Percentiles rank a stretch among this genome's conserved stretches.
Evolutionary conservation across 129 eudicot species (phyloP).

Genomic region (Ambrosia trifida): DNA sequence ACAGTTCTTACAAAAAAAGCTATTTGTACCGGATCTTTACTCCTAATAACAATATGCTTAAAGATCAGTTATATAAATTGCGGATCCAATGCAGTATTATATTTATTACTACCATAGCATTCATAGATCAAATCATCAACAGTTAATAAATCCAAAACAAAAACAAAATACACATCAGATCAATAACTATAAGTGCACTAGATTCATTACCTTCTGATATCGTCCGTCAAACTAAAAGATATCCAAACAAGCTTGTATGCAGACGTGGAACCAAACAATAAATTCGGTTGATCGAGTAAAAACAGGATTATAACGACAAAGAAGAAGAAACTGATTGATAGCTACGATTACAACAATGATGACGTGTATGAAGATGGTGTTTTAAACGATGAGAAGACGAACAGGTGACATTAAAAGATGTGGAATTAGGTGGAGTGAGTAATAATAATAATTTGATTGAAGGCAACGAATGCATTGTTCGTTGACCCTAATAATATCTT

Average conservation of each 20-base stretch:
- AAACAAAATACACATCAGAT: too few relatives aligned
- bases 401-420: constrained; percentile 36
- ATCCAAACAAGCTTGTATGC: neutral
- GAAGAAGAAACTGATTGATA: constrained; percentile 40
- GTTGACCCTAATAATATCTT: constrained; percentile 54
- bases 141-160: too few relatives aligned
- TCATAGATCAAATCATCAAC: neutral
- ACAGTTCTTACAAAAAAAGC: too few relatives aligned
- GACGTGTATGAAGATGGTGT: constrained; percentile 60
- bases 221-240: neutral
- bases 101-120: too few relatives aligned
- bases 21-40: too few relatives aligned
- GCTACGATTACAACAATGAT: constrained; percentile 90
- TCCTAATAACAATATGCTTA: too few relatives aligned
- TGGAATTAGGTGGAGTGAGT: constrained; percentile 20
- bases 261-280: neutral
- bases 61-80: too few relatives aligned
- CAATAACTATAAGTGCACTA: neutral
- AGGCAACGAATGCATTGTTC: constrained; percentile 73
- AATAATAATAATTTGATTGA: constrained; percentile 29
- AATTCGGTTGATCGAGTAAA: neutral
- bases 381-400: constrained; percentile 68
- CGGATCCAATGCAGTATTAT: too few relatives aligned
- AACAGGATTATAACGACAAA: neutral
- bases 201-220: constrained; percentile 8